These are phyloP conservation scores for Obba rivulosa DNA, from an alignment of 768 basidiomycete species.

Conservation along the genomic window DNA sequence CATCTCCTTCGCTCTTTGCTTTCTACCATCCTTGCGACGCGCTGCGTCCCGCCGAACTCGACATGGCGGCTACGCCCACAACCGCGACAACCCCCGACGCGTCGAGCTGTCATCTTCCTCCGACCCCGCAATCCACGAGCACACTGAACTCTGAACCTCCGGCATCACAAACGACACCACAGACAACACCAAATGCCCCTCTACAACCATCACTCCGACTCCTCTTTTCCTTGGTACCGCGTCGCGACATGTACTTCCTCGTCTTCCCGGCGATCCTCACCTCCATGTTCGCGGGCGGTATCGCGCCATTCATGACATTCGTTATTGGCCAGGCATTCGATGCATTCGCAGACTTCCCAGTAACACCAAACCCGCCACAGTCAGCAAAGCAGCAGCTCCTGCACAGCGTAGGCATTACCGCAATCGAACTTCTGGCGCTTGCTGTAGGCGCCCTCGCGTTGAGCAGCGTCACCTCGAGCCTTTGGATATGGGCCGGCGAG, in stretches of 20 bases:
- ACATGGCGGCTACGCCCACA: conserved; percentile 13
- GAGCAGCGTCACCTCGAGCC: conserved; percentile 65
- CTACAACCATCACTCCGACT: conserved; percentile 52
- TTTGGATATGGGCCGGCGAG: conserved; percentile 91
- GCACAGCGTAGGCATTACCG: conserved; percentile 51
- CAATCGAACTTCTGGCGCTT: conserved; percentile 62
- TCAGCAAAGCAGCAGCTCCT: conserved; percentile 47
- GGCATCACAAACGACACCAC: conserved; percentile 19
- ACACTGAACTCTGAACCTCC: conserved; percentile 15
- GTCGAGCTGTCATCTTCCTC: conserved; percentile 13
- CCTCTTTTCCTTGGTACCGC: conserved; percentile 62
- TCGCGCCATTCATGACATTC: conserved; percentile 83
- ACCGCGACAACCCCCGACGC: conserved; percentile 19
- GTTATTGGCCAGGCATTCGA: conserved; percentile 77
- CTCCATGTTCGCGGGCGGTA: conserved; percentile 59
- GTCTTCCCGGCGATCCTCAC: conserved; percentile 60
- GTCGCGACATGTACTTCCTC: conserved; percentile 48
- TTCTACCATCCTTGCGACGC: conserved; percentile 8
- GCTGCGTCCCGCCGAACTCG: conserved; percentile 23
- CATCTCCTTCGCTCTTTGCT: conserved; percentile 13
- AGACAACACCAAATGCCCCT: conserved; percentile 17
- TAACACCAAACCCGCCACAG: conserved; percentile 32
- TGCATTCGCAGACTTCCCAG: conserved; percentile 57
- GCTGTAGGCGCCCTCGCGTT: conserved; percentile 62
- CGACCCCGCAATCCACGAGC: conserved; percentile 12